Base-by-base conservation (phyloP, 2,329 filamentous ascomycete species). In the Gnomoniopsis sp. region DNA sequence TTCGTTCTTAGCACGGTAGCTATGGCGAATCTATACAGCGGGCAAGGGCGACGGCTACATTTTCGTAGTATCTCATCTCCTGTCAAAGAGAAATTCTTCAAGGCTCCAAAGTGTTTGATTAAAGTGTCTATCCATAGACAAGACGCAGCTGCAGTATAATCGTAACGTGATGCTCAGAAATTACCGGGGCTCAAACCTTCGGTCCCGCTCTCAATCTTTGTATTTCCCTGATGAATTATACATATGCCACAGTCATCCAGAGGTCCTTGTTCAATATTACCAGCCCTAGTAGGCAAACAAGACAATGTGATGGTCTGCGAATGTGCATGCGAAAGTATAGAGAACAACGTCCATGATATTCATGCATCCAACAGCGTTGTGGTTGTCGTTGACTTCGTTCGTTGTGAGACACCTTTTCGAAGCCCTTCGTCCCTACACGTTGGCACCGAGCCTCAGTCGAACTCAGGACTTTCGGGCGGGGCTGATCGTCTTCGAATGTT, bases 241-340 rank as follows among this genome's bases (percentile, higher is more conserved):
- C n/a, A 43, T 48, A 36, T 50, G 19, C 50, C 47, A 53, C 46
- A 58, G 14, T 43, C 55, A 58, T 51, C 47, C 58, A 54, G 55
- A 48, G 46, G 19, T 57, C 48, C 22, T 50, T 26, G 41, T 51
- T 47, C 23, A 54, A 30, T 26, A 49, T 53, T 21, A 3, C 49
- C 47, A 34, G 49, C 14, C 47, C 49, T 46, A 14, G 26, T 12
- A 48, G 48, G 43, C 12, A 44, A 21, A n/a, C 15, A 52, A 43
- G 33, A 36, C 47, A 7, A 12, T 57, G 48, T 46, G 38, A 36
- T 36, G 36, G 46, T 34, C 8, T 14, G 22, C 17, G 1, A 51
- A 19, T 19, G 7, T 30, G n/a, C 10, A 10, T 23, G 19, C 2
- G 36, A n/a, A 38, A 17, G 4, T 2, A n/a, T 30, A 30, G 15